Base-by-base conservation (phyloP, 2,329 filamentous ascomycete genomes). In the Clonostachys solani region DNA sequence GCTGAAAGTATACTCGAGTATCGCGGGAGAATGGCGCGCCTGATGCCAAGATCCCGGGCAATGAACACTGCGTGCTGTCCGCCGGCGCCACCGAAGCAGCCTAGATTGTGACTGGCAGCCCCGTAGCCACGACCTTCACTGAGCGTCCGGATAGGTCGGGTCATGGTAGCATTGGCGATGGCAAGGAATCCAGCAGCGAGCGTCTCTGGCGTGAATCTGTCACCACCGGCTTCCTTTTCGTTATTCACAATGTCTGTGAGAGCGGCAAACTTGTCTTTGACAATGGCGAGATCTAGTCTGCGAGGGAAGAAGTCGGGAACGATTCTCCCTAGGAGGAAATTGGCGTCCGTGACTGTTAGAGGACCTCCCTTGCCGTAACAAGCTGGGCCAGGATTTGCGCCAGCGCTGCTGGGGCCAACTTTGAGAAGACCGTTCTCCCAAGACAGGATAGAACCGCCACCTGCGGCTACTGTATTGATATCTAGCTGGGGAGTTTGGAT, bases 161-260 rank as follows among this genome's bases (percentile, higher is more conserved):
- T 83, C 86, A 89, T 89, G 1, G 84, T 81, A 57, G 87, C 84
- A 51, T 89, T 88, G 6, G 86, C 85, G 42, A 89, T 84, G 45
- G 85, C 80, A 54, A 89, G 78, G 57, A 89, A 89, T 0, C 87
- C 87, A 49, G 86, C 81, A 0, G 87, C 86, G 0, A 60, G 18
- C 3, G 49, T 54, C 44, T 60, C 57, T 0, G 54, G 52, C 0
- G 59, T 59, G 5, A 60, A 58, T 1, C 43, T 45, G 0, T 57
- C 53, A 1, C 48, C 45, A 0, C 49, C 51, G 12, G 19, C 53
- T 15, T 56, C 53, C 29, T 56, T 60, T 4, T 60, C 57, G 42
- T 17, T 47, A 33, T 62, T 62, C 17, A 62, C 52, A 0, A 16
- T 40, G 0, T 52, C 57, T 0, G 72, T 69, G 4, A 78, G 55